These are phyloP conservation scores for Coleophoma eucalyptorum DNA, from an alignment of 2,329 filamentous ascomycete genomes.

Conservation along the genomic window DNA sequence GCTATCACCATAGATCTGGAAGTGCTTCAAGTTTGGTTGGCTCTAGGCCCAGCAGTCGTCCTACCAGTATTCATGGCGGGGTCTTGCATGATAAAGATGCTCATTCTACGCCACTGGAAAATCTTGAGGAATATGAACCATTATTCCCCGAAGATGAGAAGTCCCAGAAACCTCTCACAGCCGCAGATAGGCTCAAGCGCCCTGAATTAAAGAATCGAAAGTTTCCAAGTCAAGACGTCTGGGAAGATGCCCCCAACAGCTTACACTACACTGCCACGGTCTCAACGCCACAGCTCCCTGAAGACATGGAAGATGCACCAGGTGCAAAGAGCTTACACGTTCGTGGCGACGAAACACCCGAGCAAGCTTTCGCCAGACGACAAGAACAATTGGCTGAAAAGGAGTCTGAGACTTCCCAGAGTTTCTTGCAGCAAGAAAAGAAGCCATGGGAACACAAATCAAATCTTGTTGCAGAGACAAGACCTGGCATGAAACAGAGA, in stretches of 20 bases:
- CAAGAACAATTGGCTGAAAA: slow-evolving; percentile 63
- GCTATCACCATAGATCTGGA: slow-evolving; percentile 40
- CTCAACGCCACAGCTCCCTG: slow-evolving; percentile 68
- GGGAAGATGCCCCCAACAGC: slow-evolving; percentile 93
- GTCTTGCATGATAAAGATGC: slow-evolving; percentile 40
- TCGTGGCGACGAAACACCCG: slow-evolving; percentile 45
- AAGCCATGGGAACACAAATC: slow-evolving; percentile 45
- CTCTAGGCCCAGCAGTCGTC: slow-evolving; percentile 56
- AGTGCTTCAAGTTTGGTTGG: slow-evolving; percentile 40
- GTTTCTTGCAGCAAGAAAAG: slow-evolving; percentile 49
- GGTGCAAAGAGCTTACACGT: not conserved
- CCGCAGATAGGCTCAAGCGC: slow-evolving; percentile 51
- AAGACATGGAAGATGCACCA: slow-evolving; percentile 29
- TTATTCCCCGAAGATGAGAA: slow-evolving; percentile 80
- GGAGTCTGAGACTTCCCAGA: slow-evolving; percentile 41
- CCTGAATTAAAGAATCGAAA: slow-evolving; percentile 54
- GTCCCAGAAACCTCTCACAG: slow-evolving; percentile 43
- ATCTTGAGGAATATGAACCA: slow-evolving; percentile 92
- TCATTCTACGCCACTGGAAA: slow-evolving; percentile 69
- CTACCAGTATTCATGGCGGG: slow-evolving; percentile 57
- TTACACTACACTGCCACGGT: slow-evolving; percentile 77
- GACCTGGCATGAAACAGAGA: slow-evolving; percentile 59
- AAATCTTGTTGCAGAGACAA: slow-evolving; percentile 46
- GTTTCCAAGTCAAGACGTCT: slow-evolving; percentile 94
- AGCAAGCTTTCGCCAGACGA: slow-evolving; percentile 61